Conservation (phyloP, 2,329 filamentous ascomycete species). For the Colletotrichum zoysiae region DNA sequence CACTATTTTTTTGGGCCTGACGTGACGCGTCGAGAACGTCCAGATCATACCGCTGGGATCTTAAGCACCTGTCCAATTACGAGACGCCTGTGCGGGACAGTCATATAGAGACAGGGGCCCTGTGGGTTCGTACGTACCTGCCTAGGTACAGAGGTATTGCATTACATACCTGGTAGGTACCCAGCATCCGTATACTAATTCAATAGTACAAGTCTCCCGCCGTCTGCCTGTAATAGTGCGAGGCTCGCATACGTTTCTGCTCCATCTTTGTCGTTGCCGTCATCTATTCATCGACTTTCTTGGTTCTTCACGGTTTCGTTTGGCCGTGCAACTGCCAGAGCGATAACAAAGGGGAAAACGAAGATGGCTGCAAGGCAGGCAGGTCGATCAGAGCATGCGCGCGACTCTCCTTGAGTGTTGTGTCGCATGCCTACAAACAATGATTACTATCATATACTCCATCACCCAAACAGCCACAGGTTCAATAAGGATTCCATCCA, state of each 20-base stretch:
- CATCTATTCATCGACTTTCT: not conserved
- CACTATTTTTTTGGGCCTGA: slow-evolving; percentile 1
- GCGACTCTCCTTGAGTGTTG: not conserved
- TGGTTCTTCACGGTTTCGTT: not conserved
- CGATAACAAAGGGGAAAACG: not conserved
- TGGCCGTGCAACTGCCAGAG: not conserved
- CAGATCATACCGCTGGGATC: not conserved
- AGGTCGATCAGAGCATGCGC: not conserved
- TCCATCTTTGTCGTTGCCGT: not conserved
- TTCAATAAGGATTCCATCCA: not conserved
- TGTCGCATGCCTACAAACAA: not conserved
- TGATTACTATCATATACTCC: not conserved
- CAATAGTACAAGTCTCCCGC: not conserved
- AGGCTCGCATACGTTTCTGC: not conserved
- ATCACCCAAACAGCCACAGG: not conserved
- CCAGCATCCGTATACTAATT: not conserved
- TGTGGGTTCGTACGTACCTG: not conserved
- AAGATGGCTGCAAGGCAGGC: not conserved
- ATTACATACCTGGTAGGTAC: not conserved
- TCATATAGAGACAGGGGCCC: not conserved
- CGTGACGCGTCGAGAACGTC: slow-evolving; percentile 23
- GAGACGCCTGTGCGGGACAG: slow-evolving; percentile 1
- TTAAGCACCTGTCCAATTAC: slow-evolving; percentile 11
- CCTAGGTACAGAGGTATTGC: not conserved
- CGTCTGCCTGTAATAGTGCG: not conserved